Evolutionary conservation across 2,329 filamentous ascomycete species (phyloP).

Genomic region (Orbilia blumenaviensis): DNA sequence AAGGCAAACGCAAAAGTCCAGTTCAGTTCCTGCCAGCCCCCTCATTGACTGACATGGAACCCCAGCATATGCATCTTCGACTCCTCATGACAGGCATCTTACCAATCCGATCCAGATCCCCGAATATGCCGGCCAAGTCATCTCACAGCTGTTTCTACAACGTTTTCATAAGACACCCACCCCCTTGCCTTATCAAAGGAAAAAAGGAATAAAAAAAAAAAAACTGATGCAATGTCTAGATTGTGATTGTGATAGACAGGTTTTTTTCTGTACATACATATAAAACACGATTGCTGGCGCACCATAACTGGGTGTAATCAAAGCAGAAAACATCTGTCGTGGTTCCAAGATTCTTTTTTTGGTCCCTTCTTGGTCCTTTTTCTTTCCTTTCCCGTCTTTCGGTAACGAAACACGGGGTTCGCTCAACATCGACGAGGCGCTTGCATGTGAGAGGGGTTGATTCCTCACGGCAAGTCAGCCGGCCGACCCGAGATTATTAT

Average conservation of each 20-base stretch:
- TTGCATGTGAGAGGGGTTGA: conserved; percentile 16
- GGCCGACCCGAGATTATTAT: conserved; percentile 18
- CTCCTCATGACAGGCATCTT: conserved; percentile 19
- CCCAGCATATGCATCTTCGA: conserved; percentile 15
- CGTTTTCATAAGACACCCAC: background rate
- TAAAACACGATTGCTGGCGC: conserved; percentile 46
- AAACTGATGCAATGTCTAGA: conserved; percentile 19
- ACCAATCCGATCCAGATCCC: conserved; percentile 10
- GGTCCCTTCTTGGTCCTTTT: conserved; percentile 8
- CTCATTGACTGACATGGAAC: background rate
- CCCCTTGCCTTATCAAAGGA: conserved; percentile 19
- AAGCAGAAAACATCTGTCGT: conserved; percentile 45
- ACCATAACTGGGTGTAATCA: conserved; percentile 49
- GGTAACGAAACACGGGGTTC: conserved; percentile 4
- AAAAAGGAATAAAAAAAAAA: background rate
- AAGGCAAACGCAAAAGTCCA: conserved; percentile 34
- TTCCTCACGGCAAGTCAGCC: conserved; percentile 2
- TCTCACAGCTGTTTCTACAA: conserved; percentile 42
- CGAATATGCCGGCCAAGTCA: conserved; percentile 48
- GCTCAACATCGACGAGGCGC: background rate
- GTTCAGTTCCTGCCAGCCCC: background rate
- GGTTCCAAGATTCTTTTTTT: conserved; percentile 31
- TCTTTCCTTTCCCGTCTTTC: background rate
- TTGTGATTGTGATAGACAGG: conserved; percentile 10
- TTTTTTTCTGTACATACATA: conserved; percentile 41